phyloP scores from a whole-genome alignment of 352 stramenopile species.

The Phytopythium cucurbitacearum region DNA sequence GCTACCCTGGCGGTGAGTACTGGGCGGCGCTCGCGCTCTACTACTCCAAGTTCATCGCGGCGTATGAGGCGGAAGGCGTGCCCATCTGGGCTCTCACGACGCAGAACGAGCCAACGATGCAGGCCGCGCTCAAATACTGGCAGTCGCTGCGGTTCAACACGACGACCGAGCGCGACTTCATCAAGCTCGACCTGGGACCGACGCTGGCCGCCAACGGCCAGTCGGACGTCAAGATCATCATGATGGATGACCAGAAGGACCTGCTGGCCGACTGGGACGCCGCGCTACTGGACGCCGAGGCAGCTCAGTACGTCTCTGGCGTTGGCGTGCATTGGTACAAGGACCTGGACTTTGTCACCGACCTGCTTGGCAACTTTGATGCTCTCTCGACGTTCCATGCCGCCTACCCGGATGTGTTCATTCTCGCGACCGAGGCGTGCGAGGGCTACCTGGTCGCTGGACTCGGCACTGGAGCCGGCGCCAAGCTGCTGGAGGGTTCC shows the following conservation, averaged over 20 bases:
- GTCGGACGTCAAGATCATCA: conserved; percentile 80
- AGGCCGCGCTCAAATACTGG: conserved; percentile 36
- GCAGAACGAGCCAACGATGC: conserved; percentile 79
- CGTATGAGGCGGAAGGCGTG: conserved; percentile 71
- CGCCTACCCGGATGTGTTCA: conserved; percentile 65
- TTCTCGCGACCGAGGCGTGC: conserved; percentile 83
- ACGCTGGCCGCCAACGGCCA: conserved; percentile 48
- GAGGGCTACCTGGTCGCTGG: conserved; percentile 48
- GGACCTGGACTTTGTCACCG: conserved; percentile 47
- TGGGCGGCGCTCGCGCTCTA: conserved; percentile 82
- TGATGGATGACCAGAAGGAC: conserved; percentile 82
- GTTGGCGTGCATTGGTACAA: conserved; percentile 88
- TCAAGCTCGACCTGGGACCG: conserved; percentile 77
- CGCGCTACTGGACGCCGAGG: conserved; percentile 42
- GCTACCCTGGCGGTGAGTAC: conserved; percentile 47
- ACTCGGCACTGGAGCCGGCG: conserved; percentile 40
- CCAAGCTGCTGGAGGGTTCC: conserved; percentile 37
- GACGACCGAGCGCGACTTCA: conserved; percentile 50
- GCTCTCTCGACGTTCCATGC: conserved; percentile 47
- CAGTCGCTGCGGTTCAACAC: conserved; percentile 46
- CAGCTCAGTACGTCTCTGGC: conserved; percentile 70
- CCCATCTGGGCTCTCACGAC: conserved; percentile 78
- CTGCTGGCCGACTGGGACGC: conserved; percentile 39
- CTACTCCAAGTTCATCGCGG: conserved; percentile 83
- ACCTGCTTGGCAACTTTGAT: conserved; percentile 40